Evolutionary conservation across 345 rosid species (phyloP), one percentile per base, ranked within the genome.

Genomic region (Hirschfeldia incana): DNA sequence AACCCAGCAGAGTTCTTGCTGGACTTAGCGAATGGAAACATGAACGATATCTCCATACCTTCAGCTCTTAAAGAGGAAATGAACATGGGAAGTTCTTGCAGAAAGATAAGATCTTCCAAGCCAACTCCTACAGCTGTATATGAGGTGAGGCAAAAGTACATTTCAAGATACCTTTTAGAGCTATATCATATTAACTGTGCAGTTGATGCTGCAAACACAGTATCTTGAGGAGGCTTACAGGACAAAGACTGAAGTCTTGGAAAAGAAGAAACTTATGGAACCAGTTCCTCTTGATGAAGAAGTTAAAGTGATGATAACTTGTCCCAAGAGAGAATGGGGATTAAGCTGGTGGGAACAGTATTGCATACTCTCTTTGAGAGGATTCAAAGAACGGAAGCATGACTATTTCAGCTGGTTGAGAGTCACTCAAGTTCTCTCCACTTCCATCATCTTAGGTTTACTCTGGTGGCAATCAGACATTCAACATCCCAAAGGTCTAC

Each of bases 391-490:
- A 80, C 71, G 97, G 55, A 81, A 86, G 3, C 97, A 94, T 55
- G 98, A 94, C 76, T 92, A 94, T 58, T 94, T 92, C 76, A 92
- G 98, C 82, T 94, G 97, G 95, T 81, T 92, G 70, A 91, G 97
- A 83, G 85, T 92, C 81, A 90, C 98, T 29, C 98, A 94, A 82
- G 98, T 94, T 66, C 84, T 92, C 57, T 81, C 97, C 16, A 94
- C 98, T 27, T 97, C 98, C 67, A 16, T 89, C 63, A 86, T 94
- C 79, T 83, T 94, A 78, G 98, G 98, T 74, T 83, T 91, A 68
- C 93, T 94, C 27, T 94, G 98, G 98, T 94, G 97, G 97, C 91
- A 84, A 67, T 91, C 97, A n/a, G 90, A 94, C 71, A 76, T 86
- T 76, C 83, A 70, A 58, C 88, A 81, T 64, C 83, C 84, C 33